Percentiles rank a stretch among this genome's conserved stretches.
These are phyloP conservation scores for Wallacemonas collosoma DNA, from an alignment of 208 protist species.

Conservation along the genomic window DNA sequence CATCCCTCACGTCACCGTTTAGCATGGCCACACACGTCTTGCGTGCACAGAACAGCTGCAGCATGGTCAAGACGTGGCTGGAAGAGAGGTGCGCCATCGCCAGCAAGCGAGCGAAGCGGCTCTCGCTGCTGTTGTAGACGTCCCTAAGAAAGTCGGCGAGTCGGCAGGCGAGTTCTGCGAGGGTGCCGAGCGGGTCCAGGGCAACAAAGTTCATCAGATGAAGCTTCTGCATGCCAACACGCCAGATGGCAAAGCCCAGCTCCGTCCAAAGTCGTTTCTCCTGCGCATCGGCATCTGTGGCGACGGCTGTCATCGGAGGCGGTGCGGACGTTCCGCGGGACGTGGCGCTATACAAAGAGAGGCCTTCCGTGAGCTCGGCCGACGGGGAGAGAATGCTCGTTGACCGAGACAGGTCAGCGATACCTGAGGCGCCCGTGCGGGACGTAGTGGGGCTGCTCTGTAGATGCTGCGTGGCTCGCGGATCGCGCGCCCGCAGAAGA, in stretches of 20 bases:
- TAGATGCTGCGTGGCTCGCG: not conserved
- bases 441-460: constrained; percentile 17
- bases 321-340: not conserved
- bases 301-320: not conserved
- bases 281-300: not conserved
- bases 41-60: constrained; percentile 52
- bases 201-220: constrained; percentile 62
- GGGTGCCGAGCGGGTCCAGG: constrained; percentile 28
- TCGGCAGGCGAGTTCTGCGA: constrained; percentile 33
- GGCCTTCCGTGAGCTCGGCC: constrained; percentile 18
- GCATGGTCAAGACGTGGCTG: constrained; percentile 60
- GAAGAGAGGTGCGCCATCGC: constrained; percentile 32
- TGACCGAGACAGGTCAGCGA: not conserved
- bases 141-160: constrained; percentile 55
- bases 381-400: constrained; percentile 26
- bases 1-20: constrained; percentile 22
- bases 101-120: constrained; percentile 22
- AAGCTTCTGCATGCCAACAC: constrained; percentile 55
- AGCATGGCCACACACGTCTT: constrained; percentile 53
- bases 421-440: not conserved
- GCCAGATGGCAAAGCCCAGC: constrained; percentile 60
- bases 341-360: constrained; percentile 1
- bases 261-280: constrained; percentile 73
- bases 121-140: constrained; percentile 17
- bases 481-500: constrained; percentile 19